Percentiles rank a stretch among this genome's conserved stretches.
Conservation (phyloP, 495 filamentous ascomycete species). For the Penicillium pulvis region DNA sequence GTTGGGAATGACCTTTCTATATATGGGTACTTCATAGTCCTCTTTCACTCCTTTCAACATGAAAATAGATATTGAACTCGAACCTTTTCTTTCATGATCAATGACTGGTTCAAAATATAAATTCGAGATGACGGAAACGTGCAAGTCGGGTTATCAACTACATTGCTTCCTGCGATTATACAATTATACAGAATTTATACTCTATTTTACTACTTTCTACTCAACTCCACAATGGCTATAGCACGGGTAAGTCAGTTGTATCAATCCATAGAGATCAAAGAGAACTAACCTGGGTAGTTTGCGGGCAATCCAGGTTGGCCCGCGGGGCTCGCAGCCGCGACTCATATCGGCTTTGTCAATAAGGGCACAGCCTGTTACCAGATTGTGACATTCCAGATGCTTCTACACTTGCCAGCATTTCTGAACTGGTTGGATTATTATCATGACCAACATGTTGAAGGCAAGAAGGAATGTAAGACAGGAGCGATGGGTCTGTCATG, state of each 20-base stretch:
- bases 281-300: not conserved
- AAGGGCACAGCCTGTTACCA: conserved; percentile 41
- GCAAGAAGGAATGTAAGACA: not conserved
- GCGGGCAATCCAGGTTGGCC: not conserved
- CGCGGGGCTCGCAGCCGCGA: not conserved
- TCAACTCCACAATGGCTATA: no score
- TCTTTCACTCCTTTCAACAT: not conserved
- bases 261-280: not conserved
- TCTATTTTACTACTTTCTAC: no score
- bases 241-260: not conserved
- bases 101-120: not conserved
- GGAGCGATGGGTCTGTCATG: conserved; percentile 4
- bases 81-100: no score
- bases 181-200: no score
- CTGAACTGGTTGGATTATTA: conserved; percentile 34
- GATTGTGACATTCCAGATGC: conserved; percentile 39
- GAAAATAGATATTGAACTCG: no score
- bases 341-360: not conserved
- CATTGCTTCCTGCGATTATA: no score
- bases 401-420: conserved; percentile 44
- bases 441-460: not conserved
- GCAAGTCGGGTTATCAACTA: no score
- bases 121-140: not conserved
- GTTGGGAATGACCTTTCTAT: no score
- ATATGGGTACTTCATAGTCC: no score